Conservation (phyloP, 2,329 filamentous ascomycete genomes). For the Cryphonectria carpinicola region DNA sequence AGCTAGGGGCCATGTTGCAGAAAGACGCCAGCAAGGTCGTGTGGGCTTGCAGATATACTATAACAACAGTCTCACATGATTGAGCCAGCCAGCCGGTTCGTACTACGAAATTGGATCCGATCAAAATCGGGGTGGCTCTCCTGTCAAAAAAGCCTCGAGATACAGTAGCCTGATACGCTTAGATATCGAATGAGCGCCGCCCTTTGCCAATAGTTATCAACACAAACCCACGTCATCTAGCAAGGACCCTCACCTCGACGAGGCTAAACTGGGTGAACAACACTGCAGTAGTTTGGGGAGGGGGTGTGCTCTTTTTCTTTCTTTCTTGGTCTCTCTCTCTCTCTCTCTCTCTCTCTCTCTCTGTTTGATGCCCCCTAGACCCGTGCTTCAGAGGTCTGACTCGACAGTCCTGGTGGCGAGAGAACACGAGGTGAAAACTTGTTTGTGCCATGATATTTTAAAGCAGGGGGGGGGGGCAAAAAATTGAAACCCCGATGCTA, state of each 20-base stretch:
- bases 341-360: not conserved
- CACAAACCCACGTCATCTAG: not conserved
- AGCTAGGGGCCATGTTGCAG: too few relatives aligned
- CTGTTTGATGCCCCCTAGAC: conserved; percentile 25
- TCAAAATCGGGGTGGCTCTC: not conserved
- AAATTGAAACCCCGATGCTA: not conserved
- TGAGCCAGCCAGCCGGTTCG: not conserved
- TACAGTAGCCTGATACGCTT: not conserved
- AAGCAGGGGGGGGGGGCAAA: not conserved
- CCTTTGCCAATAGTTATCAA: not conserved
- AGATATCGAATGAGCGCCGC: not conserved
- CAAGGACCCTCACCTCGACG: conserved; percentile 8
- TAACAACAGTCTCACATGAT: not conserved
- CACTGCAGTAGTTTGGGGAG: too few relatives aligned
- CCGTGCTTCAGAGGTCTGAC: conserved; percentile 22
- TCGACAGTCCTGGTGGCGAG: conserved; percentile 10
- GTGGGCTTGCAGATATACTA: not conserved
- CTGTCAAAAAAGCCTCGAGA: not conserved
- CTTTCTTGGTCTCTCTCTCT: conserved; percentile 6
- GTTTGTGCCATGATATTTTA: not conserved
- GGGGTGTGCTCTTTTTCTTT: not conserved
- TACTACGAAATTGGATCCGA: not conserved
- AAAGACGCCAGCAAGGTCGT: too few relatives aligned
- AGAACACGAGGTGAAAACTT: not conserved
- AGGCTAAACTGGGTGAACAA: conserved; percentile 16